These are phyloP conservation scores for Arabidopsis hybrid DNA, from an alignment of 441 rosid species.

Conservation along the genomic window DNA sequence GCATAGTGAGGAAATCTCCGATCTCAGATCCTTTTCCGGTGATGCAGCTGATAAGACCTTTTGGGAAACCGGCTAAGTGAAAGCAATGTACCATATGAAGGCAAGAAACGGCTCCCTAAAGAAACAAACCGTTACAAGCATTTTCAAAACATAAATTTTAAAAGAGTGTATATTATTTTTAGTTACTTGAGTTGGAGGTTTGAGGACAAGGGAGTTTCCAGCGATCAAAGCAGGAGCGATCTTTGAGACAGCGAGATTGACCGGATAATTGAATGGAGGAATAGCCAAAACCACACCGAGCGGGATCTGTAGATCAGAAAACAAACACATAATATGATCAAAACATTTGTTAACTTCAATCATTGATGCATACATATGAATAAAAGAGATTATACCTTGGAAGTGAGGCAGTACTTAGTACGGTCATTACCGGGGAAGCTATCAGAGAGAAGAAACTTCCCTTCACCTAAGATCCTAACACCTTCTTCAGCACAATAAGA, in stretches of 20 bases:
- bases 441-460: conserved; percentile 88
- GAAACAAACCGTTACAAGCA: background rate
- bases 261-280: conserved; percentile 98
- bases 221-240: conserved; percentile 93
- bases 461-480: conserved; percentile 93
- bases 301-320: conserved; percentile 58
- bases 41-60: conserved; percentile 71
- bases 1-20: conserved; percentile 83
- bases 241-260: conserved; percentile 95
- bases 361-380: conserved; percentile 6
- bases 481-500: conserved; percentile 97
- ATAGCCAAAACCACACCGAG: conserved; percentile 91
- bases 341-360: conserved; percentile 5
- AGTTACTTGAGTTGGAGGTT: conserved; percentile 97
- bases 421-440: conserved; percentile 97
- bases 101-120: conserved; percentile 93
- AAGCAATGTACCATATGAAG: conserved; percentile 96
- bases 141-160: background rate
- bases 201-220: conserved; percentile 92
- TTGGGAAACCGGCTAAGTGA: conserved; percentile 81
- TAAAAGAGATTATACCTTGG: conserved; percentile 65
- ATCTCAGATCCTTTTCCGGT: conserved; percentile 83
- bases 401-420: conserved; percentile 96
- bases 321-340: conserved; percentile 21
- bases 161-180: background rate